Evolutionary conservation across 257 asterid genomes (phyloP).

Genomic region (Anisodus acutangulus): DNA sequence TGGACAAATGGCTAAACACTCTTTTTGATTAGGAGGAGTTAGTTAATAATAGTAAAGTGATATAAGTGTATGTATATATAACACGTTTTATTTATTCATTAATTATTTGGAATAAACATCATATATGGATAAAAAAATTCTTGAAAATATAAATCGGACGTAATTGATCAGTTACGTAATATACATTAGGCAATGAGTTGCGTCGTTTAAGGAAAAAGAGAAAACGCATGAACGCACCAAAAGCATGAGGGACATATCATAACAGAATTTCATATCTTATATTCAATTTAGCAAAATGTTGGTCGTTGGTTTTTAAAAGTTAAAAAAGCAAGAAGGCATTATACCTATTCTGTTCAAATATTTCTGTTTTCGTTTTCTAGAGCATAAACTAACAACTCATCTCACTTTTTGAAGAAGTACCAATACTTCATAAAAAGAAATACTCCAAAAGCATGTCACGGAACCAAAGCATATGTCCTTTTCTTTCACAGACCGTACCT

Average conservation of each 20-base stretch:
- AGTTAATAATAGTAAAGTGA: no score
- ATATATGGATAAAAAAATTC: no score
- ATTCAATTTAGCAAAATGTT: background rate
- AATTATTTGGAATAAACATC: no score
- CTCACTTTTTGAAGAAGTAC: background rate
- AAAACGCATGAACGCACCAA: background rate
- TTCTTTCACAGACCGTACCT: background rate
- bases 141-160: background rate
- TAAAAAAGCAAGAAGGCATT: background rate
- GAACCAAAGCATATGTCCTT: background rate
- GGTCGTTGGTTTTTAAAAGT: background rate
- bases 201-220: background rate
- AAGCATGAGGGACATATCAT: slow-evolving; percentile 8
- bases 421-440: background rate
- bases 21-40: no score
- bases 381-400: background rate
- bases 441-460: background rate
- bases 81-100: no score
- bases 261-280: slow-evolving; percentile 1
- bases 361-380: background rate
- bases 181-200: background rate
- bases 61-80: no score
- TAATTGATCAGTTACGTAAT: background rate
- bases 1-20: no score
- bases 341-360: slow-evolving; percentile 3